Base-by-base conservation (phyloP, 768 basidiomycete genomes). In the Strobilomyces echinocephalus region DNA sequence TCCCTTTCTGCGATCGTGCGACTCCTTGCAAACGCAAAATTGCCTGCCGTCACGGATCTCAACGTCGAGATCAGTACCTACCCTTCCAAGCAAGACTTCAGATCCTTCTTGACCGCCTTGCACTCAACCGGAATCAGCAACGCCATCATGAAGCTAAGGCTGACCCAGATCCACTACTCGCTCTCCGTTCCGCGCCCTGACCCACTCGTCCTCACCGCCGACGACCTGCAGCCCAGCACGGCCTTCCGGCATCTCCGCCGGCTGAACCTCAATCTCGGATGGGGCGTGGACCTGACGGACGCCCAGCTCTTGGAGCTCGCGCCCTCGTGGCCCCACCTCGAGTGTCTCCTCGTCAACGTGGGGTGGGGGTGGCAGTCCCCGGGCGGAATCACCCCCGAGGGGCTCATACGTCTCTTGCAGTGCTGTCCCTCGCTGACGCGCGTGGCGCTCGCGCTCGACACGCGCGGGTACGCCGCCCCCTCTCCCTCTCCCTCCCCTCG, bases 361-460 rank as follows among this genome's bases (percentile, higher is more conserved):
- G 28, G 40, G 0, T 54, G 39, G 52, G 59, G 57, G 2, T 59
- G 60, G 55, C 26, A 42, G 31, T 38, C 20, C 5, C 4, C 31
- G 8, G 38, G 47, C 2, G 53, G 51, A 2, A 54, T 62, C 30
- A 56, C 61, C 0, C 55, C 53, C 1, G 20, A 20, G 18, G 54
- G 57, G n/a, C 50, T 63, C 46, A 39, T 9, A 9, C 47, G 41
- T 10, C 53, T 44, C 20, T 12, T 43, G 41, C 33, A 49, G 28
- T 31, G 34, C 2, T 53, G 52, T 34, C 40, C n/a, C 5, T 34
- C 31, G 24, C 18, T 43, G 4, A 12, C 18, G 7, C 26, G 15
- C 1, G 3, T 60, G 8, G 41, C 47, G 24, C 34, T 60, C 18
- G 57, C 51, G 16, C n/a, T 59, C 24, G 60, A 61, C 21, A 56